These are phyloP conservation scores for Triticum urartu DNA, from an alignment of 176 grass and related monocot genomes.

Conservation along the genomic window DNA sequence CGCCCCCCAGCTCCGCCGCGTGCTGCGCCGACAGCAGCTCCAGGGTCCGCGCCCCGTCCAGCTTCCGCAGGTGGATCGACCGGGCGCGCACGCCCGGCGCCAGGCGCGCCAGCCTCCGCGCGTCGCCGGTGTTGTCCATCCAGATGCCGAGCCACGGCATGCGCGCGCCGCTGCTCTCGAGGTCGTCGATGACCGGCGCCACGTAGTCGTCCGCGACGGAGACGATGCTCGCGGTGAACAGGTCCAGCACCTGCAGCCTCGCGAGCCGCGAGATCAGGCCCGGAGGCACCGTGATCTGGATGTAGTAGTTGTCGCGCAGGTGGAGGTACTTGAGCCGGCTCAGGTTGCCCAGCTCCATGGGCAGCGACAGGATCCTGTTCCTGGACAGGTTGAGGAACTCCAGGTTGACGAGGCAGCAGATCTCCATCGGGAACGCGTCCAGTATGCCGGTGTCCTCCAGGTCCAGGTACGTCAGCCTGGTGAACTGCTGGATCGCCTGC, in stretches of 20 bases:
- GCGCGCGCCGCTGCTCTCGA: constrained; percentile 33
- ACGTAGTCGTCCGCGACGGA: constrained; percentile 48
- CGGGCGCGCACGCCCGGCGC: constrained; percentile 43
- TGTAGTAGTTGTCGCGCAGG: constrained; percentile 52
- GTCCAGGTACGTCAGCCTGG: constrained; percentile 59
- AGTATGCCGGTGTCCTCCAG: constrained; percentile 37
- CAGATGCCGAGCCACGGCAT: constrained; percentile 34
- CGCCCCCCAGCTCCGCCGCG: constrained; percentile 25
- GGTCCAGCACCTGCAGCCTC: constrained; percentile 43
- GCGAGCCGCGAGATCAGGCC: constrained; percentile 45
- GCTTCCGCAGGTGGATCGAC: constrained; percentile 53
- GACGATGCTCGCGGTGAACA: constrained; percentile 52
- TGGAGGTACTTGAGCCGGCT: constrained; percentile 52
- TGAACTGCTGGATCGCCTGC: constrained; percentile 43
- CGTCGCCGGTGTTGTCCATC: constrained; percentile 41
- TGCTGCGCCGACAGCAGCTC: constrained; percentile 45
- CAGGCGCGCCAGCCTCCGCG: constrained; percentile 41
- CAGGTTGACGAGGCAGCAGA: constrained; percentile 46
- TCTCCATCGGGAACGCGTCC: constrained; percentile 39
- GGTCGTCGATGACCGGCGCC: constrained; percentile 43
- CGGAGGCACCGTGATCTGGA: constrained; percentile 43
- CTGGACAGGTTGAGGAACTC: constrained; percentile 60
- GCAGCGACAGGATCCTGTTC: constrained; percentile 45
- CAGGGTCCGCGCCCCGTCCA: constrained; percentile 23
- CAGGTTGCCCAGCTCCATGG: constrained; percentile 46